phyloP scores from a whole-genome alignment of 2,329 filamentous ascomycete genomes.

The Pyrenophora teres region DNA sequence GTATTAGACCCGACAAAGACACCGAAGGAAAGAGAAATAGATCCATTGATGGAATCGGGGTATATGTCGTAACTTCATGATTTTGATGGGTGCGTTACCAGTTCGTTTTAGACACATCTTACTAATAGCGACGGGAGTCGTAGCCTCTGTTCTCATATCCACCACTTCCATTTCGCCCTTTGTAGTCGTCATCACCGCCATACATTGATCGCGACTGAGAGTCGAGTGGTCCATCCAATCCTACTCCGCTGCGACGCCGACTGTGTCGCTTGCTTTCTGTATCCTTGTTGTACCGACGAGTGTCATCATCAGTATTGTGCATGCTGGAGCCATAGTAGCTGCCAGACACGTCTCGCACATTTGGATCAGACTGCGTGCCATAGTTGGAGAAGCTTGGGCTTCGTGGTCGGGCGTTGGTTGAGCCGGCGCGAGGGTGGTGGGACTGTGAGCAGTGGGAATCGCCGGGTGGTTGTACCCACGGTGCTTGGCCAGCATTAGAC shows the following conservation, averaged over 20 bases:
- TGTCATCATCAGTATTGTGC: conserved; percentile 41
- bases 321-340: conserved; percentile 41
- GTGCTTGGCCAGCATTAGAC: conserved; percentile 39
- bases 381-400: conserved; percentile 45
- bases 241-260: conserved; percentile 30
- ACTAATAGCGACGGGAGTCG: conserved; percentile 39
- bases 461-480: conserved; percentile 32
- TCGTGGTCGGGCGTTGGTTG: conserved; percentile 30
- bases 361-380: conserved; percentile 42
- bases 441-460: conserved; percentile 27
- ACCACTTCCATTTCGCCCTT: conserved; percentile 27
- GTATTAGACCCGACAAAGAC: not conserved
- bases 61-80: conserved; percentile 13
- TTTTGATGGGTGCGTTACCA: not conserved
- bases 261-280: conserved; percentile 35
- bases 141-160: conserved; percentile 38
- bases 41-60: conserved; percentile 1
- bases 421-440: conserved; percentile 29
- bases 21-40: not conserved
- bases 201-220: conserved; percentile 36
- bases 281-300: conserved; percentile 38
- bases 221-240: conserved; percentile 35
- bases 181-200: conserved; percentile 39
- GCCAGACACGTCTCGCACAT: conserved; percentile 37
- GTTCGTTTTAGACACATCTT: not conserved